Conservation (phyloP, 2,329 filamentous ascomycete genomes). For the Aspergillus intermedius region DNA sequence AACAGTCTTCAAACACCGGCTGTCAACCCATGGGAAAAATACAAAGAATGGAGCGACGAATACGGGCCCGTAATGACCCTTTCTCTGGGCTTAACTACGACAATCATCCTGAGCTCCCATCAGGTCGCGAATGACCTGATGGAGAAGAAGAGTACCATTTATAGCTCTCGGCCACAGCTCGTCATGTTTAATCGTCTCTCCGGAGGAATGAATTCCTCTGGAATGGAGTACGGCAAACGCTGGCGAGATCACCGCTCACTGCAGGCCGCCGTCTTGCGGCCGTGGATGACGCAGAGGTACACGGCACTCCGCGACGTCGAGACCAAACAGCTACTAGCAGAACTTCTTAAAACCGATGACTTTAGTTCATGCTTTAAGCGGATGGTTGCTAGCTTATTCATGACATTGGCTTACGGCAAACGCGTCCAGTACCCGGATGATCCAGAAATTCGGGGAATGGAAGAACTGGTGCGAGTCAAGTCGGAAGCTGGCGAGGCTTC, state of each 20-base stretch:
- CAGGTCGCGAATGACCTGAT: not conserved
- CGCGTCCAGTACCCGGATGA: not conserved
- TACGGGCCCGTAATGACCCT: not conserved
- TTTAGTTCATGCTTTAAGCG: not conserved
- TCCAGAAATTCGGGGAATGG: not conserved
- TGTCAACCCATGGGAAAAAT: not conserved
- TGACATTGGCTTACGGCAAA: not conserved
- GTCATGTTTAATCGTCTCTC: not conserved
- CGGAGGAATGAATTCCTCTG: not conserved
- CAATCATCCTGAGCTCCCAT: not conserved
- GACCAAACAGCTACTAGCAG: not conserved
- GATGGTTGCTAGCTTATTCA: not conserved
- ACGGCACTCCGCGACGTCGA: not conserved
- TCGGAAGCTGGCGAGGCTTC: not conserved
- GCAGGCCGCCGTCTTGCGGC: not conserved
- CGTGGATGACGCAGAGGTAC: not conserved
- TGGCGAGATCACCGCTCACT: not conserved
- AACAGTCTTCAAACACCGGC: not conserved
- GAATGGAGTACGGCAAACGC: not conserved
- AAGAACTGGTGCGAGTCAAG: not conserved
- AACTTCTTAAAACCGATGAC: not conserved
- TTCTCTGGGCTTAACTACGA: not conserved
- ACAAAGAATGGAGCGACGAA: not conserved
- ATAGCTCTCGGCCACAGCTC: not conserved
- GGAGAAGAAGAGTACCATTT: not conserved